Percentiles rank a stretch among this genome's conserved stretches.
These are phyloP conservation scores for Samsoniella hepiali DNA, from an alignment of 2,329 filamentous ascomycete species.

Conservation along the genomic window DNA sequence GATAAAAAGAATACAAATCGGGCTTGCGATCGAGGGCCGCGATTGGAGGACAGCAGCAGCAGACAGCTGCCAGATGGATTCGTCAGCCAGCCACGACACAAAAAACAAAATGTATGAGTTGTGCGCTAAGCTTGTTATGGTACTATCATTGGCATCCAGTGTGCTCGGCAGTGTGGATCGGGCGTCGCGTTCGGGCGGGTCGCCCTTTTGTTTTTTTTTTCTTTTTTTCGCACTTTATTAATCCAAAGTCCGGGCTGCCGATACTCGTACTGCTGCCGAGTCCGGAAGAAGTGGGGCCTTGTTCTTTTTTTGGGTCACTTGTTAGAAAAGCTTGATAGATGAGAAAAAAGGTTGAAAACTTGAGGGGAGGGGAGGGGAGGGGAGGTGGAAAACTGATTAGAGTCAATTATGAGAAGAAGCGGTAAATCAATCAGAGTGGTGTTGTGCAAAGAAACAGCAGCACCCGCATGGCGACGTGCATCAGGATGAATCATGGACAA, in stretches of 20 bases:
- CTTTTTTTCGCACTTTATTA: background rate
- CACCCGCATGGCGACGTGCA: background rate
- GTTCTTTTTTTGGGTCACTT: background rate
- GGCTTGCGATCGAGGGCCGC: background rate
- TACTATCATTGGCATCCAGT: background rate
- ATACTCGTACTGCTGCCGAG: background rate
- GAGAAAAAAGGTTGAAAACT: background rate
- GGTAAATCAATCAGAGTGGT: too few species aligned
- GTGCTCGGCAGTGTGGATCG: background rate
- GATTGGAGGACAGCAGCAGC: background rate
- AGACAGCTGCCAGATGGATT: background rate
- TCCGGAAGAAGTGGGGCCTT: background rate
- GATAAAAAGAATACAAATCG: slow-evolving; percentile 4
- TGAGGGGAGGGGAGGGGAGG: background rate
- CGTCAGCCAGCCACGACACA: background rate
- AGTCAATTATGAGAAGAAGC: background rate
- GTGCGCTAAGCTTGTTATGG: background rate
- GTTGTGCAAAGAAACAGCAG: too few species aligned
- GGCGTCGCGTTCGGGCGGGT: background rate
- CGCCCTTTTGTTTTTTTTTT: background rate
- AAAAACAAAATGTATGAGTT: background rate
- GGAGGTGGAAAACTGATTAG: background rate
- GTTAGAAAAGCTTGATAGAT: background rate
- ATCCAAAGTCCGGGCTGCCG: slow-evolving; percentile 1
- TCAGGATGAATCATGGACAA: slow-evolving; percentile 10